Percentiles rank a stretch among this genome's conserved stretches.
These are phyloP conservation scores for Trichoderma polysporum DNA, from an alignment of 2,329 filamentous ascomycete genomes.

Conservation along the genomic window DNA sequence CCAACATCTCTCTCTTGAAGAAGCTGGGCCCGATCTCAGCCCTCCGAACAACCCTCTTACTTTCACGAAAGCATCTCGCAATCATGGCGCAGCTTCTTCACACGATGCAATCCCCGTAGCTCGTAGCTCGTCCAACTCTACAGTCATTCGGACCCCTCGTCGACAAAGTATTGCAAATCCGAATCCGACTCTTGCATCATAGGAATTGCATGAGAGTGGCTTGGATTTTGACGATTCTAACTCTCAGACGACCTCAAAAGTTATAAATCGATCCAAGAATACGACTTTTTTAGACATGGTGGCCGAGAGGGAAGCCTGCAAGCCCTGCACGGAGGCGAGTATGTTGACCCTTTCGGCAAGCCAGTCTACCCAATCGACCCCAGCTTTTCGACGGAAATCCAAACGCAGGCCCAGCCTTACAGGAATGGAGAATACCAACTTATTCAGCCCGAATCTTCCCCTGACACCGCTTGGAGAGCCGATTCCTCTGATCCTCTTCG, in stretches of 20 bases:
- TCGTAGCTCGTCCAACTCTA: slow-evolving; percentile 33
- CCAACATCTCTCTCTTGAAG: background rate
- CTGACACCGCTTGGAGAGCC: background rate
- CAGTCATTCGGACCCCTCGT: slow-evolving; percentile 39
- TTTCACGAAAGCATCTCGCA: background rate
- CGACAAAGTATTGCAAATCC: slow-evolving; percentile 27
- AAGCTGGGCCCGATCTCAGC: background rate
- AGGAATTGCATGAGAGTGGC: slow-evolving; percentile 36
- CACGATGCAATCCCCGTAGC: background rate
- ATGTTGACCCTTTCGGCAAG: background rate
- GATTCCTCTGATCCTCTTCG: background rate
- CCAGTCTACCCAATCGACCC: slow-evolving; percentile 6
- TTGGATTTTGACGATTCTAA: slow-evolving; percentile 31
- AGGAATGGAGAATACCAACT: background rate
- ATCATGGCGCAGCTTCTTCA: background rate
- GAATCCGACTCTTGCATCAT: slow-evolving; percentile 27
- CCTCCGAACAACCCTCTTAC: background rate
- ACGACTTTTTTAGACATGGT: slow-evolving; percentile 41
- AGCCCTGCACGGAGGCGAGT: slow-evolving; percentile 19
- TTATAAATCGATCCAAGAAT: background rate
- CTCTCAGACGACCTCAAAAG: background rate
- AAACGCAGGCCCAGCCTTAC: background rate
- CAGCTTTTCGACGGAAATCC: background rate
- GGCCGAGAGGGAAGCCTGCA: slow-evolving; percentile 22
- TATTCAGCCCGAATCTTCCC: background rate